Percentiles rank a stretch among this genome's conserved stretches.
Evolutionary conservation across 2,329 filamentous ascomycete species (phyloP).

Genomic region (Aspergillus proliferans): DNA sequence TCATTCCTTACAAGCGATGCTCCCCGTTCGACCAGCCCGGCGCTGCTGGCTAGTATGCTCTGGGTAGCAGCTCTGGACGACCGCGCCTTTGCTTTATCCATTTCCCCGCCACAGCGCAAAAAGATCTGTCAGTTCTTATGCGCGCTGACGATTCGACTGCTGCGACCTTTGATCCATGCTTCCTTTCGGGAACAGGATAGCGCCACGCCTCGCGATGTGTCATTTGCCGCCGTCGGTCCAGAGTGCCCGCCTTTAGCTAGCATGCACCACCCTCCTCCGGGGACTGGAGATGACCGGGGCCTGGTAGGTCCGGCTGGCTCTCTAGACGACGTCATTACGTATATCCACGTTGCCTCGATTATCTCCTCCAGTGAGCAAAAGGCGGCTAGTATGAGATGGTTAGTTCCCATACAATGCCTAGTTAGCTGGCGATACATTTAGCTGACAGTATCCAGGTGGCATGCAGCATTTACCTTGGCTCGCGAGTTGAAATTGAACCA

Average conservation of each 20-base stretch:
- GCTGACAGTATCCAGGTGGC: slow-evolving; percentile 54
- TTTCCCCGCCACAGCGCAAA: slow-evolving; percentile 70
- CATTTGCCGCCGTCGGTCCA: slow-evolving; percentile 59
- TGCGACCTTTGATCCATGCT: slow-evolving; percentile 80
- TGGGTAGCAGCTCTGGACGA: slow-evolving; percentile 94
- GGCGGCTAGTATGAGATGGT: slow-evolving; percentile 83
- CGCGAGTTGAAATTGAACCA: slow-evolving; percentile 81
- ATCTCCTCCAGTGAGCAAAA: slow-evolving; percentile 93
- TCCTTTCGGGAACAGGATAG: slow-evolving; percentile 48
- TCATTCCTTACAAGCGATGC: slow-evolving; percentile 78
- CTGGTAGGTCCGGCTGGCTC: slow-evolving; percentile 56
- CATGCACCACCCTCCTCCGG: slow-evolving; percentile 46
- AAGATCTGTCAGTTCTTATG: slow-evolving; percentile 84
- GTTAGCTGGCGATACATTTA: neutral
- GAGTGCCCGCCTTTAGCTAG: slow-evolving; percentile 66
- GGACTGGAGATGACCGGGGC: slow-evolving; percentile 51
- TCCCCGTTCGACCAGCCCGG: slow-evolving; percentile 75
- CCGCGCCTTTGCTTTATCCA: slow-evolving; percentile 79
- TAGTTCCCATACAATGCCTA: slow-evolving; percentile 2
- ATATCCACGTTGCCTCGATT: slow-evolving; percentile 85
- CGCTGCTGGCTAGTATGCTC: slow-evolving; percentile 86
- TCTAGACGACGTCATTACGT: slow-evolving; percentile 83
- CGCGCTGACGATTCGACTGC: slow-evolving; percentile 74
- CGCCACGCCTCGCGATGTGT: slow-evolving; percentile 34
- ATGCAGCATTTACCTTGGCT: slow-evolving; percentile 84